These are phyloP conservation scores for Raffaelea deltoideospora DNA, from an alignment of 2,329 filamentous ascomycete genomes.

Conservation along the genomic window DNA sequence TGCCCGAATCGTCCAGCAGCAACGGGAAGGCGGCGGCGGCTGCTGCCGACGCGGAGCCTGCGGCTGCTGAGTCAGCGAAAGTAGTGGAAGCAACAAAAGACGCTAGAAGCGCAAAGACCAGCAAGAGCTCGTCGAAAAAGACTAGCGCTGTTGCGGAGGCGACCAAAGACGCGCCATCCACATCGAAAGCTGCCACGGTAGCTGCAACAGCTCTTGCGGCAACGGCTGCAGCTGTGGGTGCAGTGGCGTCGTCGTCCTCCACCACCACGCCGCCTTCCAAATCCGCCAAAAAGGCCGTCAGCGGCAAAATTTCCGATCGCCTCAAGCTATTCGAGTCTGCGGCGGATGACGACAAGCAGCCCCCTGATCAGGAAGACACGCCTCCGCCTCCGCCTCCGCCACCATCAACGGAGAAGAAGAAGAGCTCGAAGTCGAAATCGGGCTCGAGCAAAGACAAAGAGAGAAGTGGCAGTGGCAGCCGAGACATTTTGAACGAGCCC, in stretches of 20 bases:
- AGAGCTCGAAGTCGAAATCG: conserved; percentile 8
- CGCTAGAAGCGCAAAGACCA: conserved; percentile 7
- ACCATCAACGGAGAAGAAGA: conserved; percentile 18
- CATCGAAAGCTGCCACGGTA: not conserved
- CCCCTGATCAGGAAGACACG: not conserved
- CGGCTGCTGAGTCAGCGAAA: conserved; percentile 6
- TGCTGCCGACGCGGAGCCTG: not conserved
- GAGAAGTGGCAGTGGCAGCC: no score
- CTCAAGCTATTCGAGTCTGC: conserved; percentile 39
- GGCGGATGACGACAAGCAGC: conserved; percentile 18
- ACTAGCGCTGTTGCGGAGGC: conserved; percentile 4
- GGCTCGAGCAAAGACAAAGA: not conserved
- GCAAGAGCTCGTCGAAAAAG: conserved; percentile 23
- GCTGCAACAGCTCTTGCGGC: not conserved
- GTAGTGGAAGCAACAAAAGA: conserved; percentile 3
- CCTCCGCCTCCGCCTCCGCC: conserved; percentile 6
- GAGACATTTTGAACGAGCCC: no score
- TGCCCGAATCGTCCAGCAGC: conserved; percentile 5
- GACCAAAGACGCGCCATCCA: conserved; percentile 5
- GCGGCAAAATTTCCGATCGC: conserved; percentile 39
- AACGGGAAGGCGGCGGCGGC: conserved; percentile 2
- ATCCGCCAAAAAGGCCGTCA: conserved; percentile 26
- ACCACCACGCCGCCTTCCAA: not conserved
- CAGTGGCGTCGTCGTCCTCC: not conserved
- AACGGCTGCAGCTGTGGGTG: not conserved